These are phyloP conservation scores for Logfia minima DNA, from an alignment of 129 eudicot species.

Conservation along the genomic window DNA sequence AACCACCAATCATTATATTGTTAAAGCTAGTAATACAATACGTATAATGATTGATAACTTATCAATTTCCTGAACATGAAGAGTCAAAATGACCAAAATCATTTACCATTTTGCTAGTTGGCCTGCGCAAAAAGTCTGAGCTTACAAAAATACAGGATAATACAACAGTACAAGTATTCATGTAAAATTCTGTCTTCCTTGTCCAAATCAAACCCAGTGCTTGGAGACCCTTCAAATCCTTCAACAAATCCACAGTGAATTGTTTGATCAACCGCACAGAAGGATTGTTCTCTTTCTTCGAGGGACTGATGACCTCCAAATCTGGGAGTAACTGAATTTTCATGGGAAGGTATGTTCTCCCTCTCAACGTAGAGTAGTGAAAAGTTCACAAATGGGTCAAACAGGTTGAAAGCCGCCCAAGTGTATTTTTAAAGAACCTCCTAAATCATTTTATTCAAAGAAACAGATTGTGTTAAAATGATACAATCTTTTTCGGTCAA, in stretches of 20 bases:
- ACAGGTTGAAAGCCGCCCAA: too few relatives aligned
- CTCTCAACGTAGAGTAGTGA: constrained; percentile 49
- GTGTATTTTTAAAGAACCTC: too few relatives aligned
- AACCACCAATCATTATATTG: neutral
- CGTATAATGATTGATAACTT: neutral
- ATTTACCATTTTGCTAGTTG: constrained; percentile 86
- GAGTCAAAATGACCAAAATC: neutral
- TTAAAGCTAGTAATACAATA: neutral
- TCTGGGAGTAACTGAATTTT: constrained; percentile 47
- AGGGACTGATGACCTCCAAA: constrained; percentile 97
- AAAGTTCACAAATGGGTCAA: constrained; percentile 66
- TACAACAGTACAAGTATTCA: constrained; percentile 70
- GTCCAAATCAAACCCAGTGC: constrained; percentile 81
- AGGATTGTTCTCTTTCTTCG: constrained; percentile 78
- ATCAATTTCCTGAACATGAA: neutral
- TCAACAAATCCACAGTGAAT: constrained; percentile 92
- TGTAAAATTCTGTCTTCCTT: constrained; percentile 58
- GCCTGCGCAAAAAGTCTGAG: constrained; percentile 94
- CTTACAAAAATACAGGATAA: constrained; percentile 98
- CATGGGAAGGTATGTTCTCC: constrained; percentile 41
- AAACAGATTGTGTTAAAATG: too few relatives aligned
- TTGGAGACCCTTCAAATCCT: constrained; percentile 58
- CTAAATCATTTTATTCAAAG: too few relatives aligned
- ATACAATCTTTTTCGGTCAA: too few relatives aligned
- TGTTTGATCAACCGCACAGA: constrained; percentile 63